Percentiles rank a stretch among this genome's conserved stretches.
Conservation (phyloP, 2,329 filamentous ascomycete genomes). For the Trichoderma citrinoviride region DNA sequence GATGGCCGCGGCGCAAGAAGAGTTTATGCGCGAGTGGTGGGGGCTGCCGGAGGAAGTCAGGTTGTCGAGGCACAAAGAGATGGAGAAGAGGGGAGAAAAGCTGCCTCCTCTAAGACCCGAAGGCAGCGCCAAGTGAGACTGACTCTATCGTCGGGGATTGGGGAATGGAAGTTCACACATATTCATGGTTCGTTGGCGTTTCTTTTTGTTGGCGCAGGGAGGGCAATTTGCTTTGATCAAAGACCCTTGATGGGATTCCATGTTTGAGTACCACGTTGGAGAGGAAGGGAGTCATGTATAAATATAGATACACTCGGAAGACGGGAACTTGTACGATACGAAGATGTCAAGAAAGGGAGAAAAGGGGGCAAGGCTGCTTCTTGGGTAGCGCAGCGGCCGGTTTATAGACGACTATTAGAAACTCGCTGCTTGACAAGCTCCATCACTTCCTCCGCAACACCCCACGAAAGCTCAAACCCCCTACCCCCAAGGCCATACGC, state of each 20-base stretch:
- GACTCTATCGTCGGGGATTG: too few relatives aligned
- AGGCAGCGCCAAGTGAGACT: not conserved
- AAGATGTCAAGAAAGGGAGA: not conserved
- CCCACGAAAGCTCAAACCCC: slow-evolving; percentile 58
- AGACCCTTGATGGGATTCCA: not conserved
- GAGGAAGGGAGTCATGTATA: not conserved
- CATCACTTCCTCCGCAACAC: slow-evolving; percentile 45
- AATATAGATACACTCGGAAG: slow-evolving; percentile 1
- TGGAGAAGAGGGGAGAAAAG: slow-evolving; percentile 55
- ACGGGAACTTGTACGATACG: slow-evolving; percentile 15
- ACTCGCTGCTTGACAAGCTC: slow-evolving; percentile 21
- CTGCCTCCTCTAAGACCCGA: slow-evolving; percentile 32
- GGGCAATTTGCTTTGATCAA: not conserved
- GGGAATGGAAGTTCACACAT: not conserved
- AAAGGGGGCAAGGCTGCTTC: not conserved
- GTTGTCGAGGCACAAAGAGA: slow-evolving; percentile 48
- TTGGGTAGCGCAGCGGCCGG: not conserved
- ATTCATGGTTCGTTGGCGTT: slow-evolving; percentile 3
- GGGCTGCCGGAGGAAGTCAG: slow-evolving; percentile 57
- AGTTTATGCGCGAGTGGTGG: slow-evolving; percentile 67
- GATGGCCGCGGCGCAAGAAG: slow-evolving; percentile 60
- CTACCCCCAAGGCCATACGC: slow-evolving; percentile 57
- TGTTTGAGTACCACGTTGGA: not conserved
- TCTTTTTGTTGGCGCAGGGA: not conserved
- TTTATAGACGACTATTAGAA: slow-evolving; percentile 19